These are phyloP conservation scores for Cladosporium velox DNA, from an alignment of 2,329 filamentous ascomycete genomes.

Conservation along the genomic window DNA sequence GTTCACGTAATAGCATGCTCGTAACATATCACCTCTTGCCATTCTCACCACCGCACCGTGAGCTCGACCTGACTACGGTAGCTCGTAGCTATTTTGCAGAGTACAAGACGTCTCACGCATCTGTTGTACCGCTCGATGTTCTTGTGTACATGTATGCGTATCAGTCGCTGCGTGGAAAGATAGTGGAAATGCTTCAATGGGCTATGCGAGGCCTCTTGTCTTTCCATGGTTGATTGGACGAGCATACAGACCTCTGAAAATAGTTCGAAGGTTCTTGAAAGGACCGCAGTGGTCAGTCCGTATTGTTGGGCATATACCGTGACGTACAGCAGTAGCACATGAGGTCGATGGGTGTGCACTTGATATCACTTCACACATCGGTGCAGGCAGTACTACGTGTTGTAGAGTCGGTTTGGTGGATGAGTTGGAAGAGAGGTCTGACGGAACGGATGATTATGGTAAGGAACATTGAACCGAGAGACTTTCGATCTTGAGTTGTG, in stretches of 20 bases:
- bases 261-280: not conserved
- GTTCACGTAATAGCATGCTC: no score
- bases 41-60: not conserved
- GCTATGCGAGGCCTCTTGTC: not conserved
- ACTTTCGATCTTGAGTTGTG: not conserved
- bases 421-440: no score
- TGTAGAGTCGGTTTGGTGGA: no score
- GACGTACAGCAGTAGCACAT: not conserved
- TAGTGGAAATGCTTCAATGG: not conserved
- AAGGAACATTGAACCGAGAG: no score
- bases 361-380: no score
- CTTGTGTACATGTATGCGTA: not conserved
- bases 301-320: conserved; percentile 9
- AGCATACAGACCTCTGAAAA: not conserved
- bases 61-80: no score
- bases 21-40: no score
- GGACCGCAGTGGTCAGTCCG: no score
- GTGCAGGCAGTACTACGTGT: no score
- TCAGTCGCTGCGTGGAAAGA: not conserved
- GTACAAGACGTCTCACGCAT: not conserved
- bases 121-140: not conserved
- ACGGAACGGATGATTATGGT: not conserved
- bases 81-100: not conserved
- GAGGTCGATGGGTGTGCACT: no score
- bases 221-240: not conserved